Evolutionary conservation across 768 basidiomycete species (phyloP), one percentile per base, ranked within the genome.

Genomic region (Lactarius psammicola): DNA sequence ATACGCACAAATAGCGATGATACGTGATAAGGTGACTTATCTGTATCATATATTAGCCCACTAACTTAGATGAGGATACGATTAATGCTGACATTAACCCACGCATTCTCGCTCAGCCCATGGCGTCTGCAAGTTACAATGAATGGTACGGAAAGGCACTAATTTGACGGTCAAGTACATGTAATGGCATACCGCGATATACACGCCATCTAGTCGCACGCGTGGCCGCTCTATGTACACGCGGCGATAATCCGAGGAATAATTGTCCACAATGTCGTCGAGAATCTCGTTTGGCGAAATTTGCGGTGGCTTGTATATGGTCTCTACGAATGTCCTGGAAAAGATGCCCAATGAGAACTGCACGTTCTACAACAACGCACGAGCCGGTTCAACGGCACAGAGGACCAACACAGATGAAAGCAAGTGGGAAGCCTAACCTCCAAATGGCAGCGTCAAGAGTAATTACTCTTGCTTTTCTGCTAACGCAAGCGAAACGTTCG

Each of bases 101-200:
- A 96, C 3, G 85, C 81, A 67, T 90, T 90, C 70, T 97, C 94
- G 68, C 90, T 86, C 33, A 88, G 76, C 30, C 94, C 94, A 9
- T 81, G 80, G 23, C 92, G 89, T 53, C 87, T 91, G 72, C 42
- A 57, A 42, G 61, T 49, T 30, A 51, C 34, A 46, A 64, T 61
- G 53, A 67, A 56, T 60, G 59, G 54, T 36, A 49, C 62, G 42
- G 57, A 51, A 59, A 62, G 28, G 23, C 59, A 64, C 60, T 57
- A 64, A 57, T 38, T 33, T 62, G 59, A 75, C 86, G 67, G 23
- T 36, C 17, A 62, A 62, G n/a, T 74, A 91, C 90, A 88, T 79
- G 70, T 92, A 96, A 75, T 94, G 94, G 72, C 94, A 95, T 23
- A 92, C 89, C 26, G 92, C 88, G 59, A 97, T 95, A 74, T 96